Percentiles rank a stretch among this genome's conserved stretches.
phyloP scores from a whole-genome alignment of 345 rosid species.

The Aegle marmelos region DNA sequence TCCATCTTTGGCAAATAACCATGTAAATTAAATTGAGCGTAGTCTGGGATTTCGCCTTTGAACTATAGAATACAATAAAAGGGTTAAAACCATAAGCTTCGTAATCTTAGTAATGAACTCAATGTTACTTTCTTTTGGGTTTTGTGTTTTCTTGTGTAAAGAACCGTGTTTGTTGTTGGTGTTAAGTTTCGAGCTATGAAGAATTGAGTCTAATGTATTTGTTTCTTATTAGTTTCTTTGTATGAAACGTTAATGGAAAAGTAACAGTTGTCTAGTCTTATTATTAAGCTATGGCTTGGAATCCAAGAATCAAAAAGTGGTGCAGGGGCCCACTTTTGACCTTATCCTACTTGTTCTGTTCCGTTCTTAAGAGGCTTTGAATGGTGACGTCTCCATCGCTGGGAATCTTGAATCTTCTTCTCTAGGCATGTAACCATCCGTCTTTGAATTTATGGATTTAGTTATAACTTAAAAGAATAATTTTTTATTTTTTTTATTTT shows the following conservation, averaged over 20 bases:
- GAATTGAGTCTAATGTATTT: neutral
- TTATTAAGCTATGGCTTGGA: neutral
- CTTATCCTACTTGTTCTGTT: neutral
- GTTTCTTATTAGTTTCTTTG: neutral
- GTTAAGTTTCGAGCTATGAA: neutral
- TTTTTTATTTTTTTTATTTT: too few species aligned
- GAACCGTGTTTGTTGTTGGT: neutral
- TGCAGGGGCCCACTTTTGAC: neutral
- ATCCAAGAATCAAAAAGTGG: neutral
- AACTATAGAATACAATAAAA: neutral
- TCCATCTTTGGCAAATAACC: slow-evolving; percentile 59
- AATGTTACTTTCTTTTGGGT: neutral
- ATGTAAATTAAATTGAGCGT: neutral
- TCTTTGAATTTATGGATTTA: too few species aligned
- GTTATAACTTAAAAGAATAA: too few species aligned
- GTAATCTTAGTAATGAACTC: too few species aligned
- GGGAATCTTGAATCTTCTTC: neutral
- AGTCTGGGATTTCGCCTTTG: neutral
- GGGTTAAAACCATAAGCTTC: too few species aligned
- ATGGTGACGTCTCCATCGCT: neutral
- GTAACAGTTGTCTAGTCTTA: neutral
- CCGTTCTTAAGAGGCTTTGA: neutral
- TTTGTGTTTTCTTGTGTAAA: neutral
- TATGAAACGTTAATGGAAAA: neutral
- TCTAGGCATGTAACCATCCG: too few species aligned